Conservation (phyloP, 2,329 filamentous ascomycete genomes). For the Arthrocladium fulminans region DNA sequence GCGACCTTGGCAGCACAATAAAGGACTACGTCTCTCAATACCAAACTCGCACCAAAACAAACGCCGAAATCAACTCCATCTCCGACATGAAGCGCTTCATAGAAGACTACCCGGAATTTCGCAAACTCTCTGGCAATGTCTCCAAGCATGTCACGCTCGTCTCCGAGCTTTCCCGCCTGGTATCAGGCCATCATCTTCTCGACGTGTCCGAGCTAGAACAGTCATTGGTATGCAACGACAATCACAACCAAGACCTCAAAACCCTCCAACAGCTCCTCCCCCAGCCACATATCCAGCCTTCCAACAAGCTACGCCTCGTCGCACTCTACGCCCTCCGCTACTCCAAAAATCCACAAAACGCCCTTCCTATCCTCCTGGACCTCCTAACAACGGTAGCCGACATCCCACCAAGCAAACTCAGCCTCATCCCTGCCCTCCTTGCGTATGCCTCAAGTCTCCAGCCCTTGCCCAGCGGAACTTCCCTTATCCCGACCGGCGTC, state of each 20-base stretch:
- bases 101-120: constrained; percentile 96
- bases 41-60: constrained; percentile 94
- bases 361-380: constrained; percentile 76
- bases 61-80: constrained; percentile 92
- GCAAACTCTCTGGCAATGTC: constrained; percentile 92
- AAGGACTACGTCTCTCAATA: constrained; percentile 99
- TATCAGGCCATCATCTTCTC: constrained; percentile 76
- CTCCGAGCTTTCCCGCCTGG: constrained; percentile 79
- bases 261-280: constrained; percentile 80
- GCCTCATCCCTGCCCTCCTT: constrained; percentile 72
- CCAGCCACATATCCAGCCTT: constrained; percentile 62
- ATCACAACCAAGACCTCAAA: constrained; percentile 86
- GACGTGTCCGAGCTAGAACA: constrained; percentile 97
- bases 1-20: constrained; percentile 87
- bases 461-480: constrained; percentile 67
- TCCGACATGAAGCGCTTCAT: constrained; percentile 99
- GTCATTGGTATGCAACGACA: constrained; percentile 93
- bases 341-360: constrained; percentile 73
- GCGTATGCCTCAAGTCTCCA: constrained; percentile 82
- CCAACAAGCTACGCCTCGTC: constrained; percentile 81
- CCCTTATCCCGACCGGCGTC: constrained; percentile 43
- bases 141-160: constrained; percentile 97
- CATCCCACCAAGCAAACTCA: constrained; percentile 64
- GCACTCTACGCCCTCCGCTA: constrained; percentile 94
- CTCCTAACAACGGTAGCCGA: constrained; percentile 76